Base-by-base conservation (phyloP, 2,329 filamentous ascomycete genomes). In the Fonsecaea erecta region DNA sequence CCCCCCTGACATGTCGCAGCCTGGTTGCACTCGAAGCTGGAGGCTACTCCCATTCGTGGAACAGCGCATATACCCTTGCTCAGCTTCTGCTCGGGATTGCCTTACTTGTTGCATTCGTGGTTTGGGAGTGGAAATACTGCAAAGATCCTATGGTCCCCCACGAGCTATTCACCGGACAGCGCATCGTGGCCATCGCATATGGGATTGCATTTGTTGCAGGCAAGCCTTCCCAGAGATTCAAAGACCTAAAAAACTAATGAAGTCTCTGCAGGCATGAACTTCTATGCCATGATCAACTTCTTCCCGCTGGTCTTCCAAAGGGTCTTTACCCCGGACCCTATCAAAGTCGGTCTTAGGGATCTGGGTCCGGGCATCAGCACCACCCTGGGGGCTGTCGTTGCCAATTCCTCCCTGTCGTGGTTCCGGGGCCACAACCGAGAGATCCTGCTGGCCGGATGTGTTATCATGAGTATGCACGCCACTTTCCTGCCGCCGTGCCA, bases 261-360 rank as follows among this genome's bases (percentile, higher is more conserved):
- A 11, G 2, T 11, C 32, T 34, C 3, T 11, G 18, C 53, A 65
- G 66, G 67, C 52, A 69, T 67, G 65, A 69, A 70, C 56, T 70
- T 68, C 64, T 70, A 67, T 35, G 62, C 62, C 3, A 52, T 70
- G 46, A 56, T 70, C 26, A 67, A 67, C 53, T 69, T 69, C 60
- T 68, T 68, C 56, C 68, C 68, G 1, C 48, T 68, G 2, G 34
- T 46, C n/a, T 67, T 63, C 55, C 35, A 28, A 12, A 51, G 40
- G 26, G 57, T 70, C n/a, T 70, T 61, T 43, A 34, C 48, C 14
- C 60, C 63, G 0, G 68, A 70, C 48, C 68, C 68, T 11, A 60
- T 70, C n/a, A 58, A 68, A 53, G 57, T 68, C 21, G 68, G 68
- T 16, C 32, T 70, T 1, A 58, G 60, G 16, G 66, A 60, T 37